phyloP scores from a whole-genome alignment of 2,329 filamentous ascomycete genomes.

The Ciborinia camelliae region DNA sequence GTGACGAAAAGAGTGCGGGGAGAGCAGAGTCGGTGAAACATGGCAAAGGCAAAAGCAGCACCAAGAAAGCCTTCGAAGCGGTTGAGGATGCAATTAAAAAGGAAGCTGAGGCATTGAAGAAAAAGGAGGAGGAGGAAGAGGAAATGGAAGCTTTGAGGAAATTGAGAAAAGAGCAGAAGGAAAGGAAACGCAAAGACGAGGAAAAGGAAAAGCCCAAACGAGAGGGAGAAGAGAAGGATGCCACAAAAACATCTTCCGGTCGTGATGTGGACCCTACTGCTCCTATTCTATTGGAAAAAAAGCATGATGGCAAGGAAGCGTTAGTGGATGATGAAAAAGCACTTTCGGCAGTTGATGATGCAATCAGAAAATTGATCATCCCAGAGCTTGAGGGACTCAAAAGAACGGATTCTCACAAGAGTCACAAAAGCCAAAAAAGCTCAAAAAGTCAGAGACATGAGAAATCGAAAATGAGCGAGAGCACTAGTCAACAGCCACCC shows the following conservation, averaged over 20 bases:
- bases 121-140: constrained; percentile 18
- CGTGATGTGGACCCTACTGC: constrained; percentile 1
- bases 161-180: constrained; percentile 16
- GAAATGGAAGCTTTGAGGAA: constrained; percentile 16
- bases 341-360: constrained; percentile 16
- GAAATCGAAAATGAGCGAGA: constrained; percentile 12
- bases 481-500: not conserved
- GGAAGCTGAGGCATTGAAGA: constrained; percentile 18
- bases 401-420: constrained; percentile 13
- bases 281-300: not conserved
- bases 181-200: constrained; percentile 18
- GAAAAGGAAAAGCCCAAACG: constrained; percentile 17
- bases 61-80: constrained; percentile 19
- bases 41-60: constrained; percentile 18
- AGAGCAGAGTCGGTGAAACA: constrained; percentile 14
- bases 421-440: constrained; percentile 10
- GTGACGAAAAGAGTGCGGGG: constrained; percentile 16
- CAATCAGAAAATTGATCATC: constrained; percentile 11
- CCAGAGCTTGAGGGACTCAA: constrained; percentile 16
- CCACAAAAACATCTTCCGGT: not conserved
- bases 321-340: constrained; percentile 6
- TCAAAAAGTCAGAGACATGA: not conserved
- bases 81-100: constrained; percentile 20
- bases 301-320: constrained; percentile 7
- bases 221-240: constrained; percentile 15